Base-by-base conservation (phyloP, 768 basidiomycete genomes). In the Coprinellus micaceus region DNA sequence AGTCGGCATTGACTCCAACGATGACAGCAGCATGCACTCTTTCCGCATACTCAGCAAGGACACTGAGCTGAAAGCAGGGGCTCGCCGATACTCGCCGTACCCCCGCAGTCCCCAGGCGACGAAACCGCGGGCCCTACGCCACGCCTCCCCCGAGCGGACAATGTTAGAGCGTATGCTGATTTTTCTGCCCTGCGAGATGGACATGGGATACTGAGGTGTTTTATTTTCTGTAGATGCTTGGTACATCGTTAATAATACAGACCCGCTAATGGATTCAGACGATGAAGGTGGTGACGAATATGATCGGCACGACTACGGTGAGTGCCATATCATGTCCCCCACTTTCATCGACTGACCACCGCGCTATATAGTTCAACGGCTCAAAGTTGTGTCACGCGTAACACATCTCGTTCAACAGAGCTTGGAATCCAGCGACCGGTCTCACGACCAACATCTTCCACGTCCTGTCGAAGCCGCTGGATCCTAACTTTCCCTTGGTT, bases 121-220 rank as follows among this genome's bases (percentile, higher is more conserved):
- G 51, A 58, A 28, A 56, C 62, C 24, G 57, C 64, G 30, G 64
- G 58, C 45, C 15, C 57, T 54, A 59, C 39, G 54, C 60, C 54
- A 52, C 51, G 59, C 52, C 37, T 59, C 52, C n/a, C 73, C 74
- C 17, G 74, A 74, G 43, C 73, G 80, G 52, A 80, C 78, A 17
- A 83, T 89, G 78, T 66, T 91, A 39, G 81, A 91, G 65, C 85
- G 89, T 91, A 71, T 59, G 84, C n/a, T n/a, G n/a, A n/a, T n/a
- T n/a, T n/a, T n/a, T n/a, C n/a, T n/a, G n/a, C n/a, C n/a, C n/a
- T n/a, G n/a, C n/a, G n/a, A n/a, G n/a, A n/a, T n/a, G n/a, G n/a
- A n/a, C n/a, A n/a, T n/a, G n/a, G n/a, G n/a, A n/a, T n/a, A n/a
- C n/a, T n/a, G n/a, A n/a, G n/a, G n/a, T n/a, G n/a, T n/a, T n/a